phyloP scores from a whole-genome alignment of 192 early-diverging fungal species.

The Backusella macrospora region DNA sequence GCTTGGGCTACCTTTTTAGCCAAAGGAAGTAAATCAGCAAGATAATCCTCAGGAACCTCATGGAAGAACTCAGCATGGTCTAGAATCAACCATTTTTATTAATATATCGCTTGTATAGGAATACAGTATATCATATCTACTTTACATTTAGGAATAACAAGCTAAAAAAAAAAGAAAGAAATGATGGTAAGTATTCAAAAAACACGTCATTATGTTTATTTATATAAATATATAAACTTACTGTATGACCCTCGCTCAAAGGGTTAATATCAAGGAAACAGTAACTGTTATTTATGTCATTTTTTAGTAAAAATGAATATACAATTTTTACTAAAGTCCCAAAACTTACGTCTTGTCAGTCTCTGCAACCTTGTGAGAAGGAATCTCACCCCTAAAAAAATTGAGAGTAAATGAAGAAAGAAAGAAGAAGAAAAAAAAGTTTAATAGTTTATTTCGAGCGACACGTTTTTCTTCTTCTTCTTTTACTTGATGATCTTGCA shows the following conservation, averaged over 20 bases:
- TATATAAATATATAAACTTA: slow-evolving; percentile 37
- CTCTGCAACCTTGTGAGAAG: slow-evolving; percentile 81
- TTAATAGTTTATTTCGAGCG: neutral
- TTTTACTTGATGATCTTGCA: slow-evolving; percentile 81
- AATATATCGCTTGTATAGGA: neutral
- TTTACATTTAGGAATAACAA: slow-evolving; percentile 73
- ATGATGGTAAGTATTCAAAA: neutral
- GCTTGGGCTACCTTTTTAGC: slow-evolving; percentile 90
- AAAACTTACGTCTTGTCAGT: slow-evolving; percentile 67
- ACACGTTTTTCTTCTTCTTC: neutral
- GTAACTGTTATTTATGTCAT: slow-evolving; percentile 43
- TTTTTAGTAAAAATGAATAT: neutral
- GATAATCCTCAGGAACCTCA: slow-evolving; percentile 81
- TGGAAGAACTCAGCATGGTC: slow-evolving; percentile 90
- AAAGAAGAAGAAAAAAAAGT: neutral
- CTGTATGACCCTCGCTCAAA: slow-evolving; percentile 72
- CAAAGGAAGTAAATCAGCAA: slow-evolving; percentile 82
- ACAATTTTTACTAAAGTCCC: neutral
- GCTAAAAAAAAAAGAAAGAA: slow-evolving; percentile 41
- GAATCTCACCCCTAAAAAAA: slow-evolving; percentile 70
- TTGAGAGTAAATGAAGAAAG: neutral
- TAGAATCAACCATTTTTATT: slow-evolving; percentile 32
- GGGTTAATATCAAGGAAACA: slow-evolving; percentile 86
- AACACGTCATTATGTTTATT: neutral
- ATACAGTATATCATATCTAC: neutral